Base-by-base conservation (phyloP, 257 asterid genomes). In the Solanum arcanum region DNA sequence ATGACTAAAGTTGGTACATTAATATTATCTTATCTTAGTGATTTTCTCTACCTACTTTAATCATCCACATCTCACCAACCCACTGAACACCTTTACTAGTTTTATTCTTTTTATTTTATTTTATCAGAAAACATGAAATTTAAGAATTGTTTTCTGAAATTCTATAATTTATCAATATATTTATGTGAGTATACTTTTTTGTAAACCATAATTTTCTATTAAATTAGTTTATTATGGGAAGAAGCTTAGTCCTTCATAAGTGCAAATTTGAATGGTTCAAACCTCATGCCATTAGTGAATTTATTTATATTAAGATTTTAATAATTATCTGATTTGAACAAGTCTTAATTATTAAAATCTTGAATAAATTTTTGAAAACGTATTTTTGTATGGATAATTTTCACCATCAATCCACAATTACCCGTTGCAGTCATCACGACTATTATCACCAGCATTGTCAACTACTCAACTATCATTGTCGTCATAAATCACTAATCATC, bases 11-110 rank as follows among this genome's bases (percentile, higher is more conserved):
- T 47, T 46, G 66, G n/a, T 46, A 27, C 16, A 46, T 27, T 27
- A 20, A 11, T 5, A 31, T 16, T 52, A 52, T 52, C 23, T 33
- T 33, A 70, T 77, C 23, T n/a, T 76, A 62, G 33, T n/a, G 15
- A 3, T 25, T 29, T 27, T 80, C 16, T 46, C 64, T 35, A 47
- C 33, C 33, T 29, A 29, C 27, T 46, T 27, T 18, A 80, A 80
- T 47, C 68, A 80, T 80, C 42, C 42, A 80, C n/a, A 80, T 80
- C 68, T 80, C 85, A 27, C 85, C 68, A 16, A 27, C 69, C 66
- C 49, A 4, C 18, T 18, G 10, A 81, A 49, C 25, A 44, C 47
- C 16, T 78, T 44, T 27, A 44, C 56, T 25, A 44, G 6, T 44
- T 10, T 8, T 14, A 3, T 31, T 15, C 39, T 16, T 6, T 52